Conservation (phyloP, 768 basidiomycete genomes). For the Multifurca ochricompacta region DNA sequence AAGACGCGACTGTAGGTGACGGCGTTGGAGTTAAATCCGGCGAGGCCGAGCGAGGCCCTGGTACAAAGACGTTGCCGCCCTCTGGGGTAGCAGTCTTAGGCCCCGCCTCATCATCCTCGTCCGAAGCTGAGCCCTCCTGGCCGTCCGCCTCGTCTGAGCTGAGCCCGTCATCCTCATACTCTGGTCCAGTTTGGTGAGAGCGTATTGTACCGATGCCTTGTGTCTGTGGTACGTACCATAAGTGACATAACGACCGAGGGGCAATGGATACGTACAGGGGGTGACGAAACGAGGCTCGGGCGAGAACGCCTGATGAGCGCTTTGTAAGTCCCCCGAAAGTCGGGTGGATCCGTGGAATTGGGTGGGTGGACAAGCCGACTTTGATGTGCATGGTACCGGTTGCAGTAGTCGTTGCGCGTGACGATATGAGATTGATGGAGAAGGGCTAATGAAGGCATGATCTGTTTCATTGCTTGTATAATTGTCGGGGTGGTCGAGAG, state of each 20-base stretch:
- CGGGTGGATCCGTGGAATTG: constrained; percentile 36
- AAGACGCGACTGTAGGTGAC: constrained; percentile 22
- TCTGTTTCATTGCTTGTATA: constrained; percentile 22
- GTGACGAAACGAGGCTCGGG: constrained; percentile 63
- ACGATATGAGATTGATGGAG: constrained; percentile 39
- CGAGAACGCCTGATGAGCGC: constrained; percentile 58
- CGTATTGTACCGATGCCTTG: constrained; percentile 81
- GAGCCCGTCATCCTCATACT: constrained; percentile 69
- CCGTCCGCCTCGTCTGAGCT: constrained; percentile 46
- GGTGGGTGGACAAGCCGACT: constrained; percentile 48
- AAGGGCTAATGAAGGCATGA: constrained; percentile 33
- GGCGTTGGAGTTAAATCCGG: constrained; percentile 6
- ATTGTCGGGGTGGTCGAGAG: background rate
- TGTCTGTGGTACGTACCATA: constrained; percentile 40
- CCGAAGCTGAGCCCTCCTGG: constrained; percentile 33
- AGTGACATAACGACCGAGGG: background rate
- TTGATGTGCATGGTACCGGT: constrained; percentile 52
- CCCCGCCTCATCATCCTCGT: constrained; percentile 29
- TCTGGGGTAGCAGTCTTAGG: constrained; percentile 7
- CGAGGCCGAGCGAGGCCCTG: background rate
- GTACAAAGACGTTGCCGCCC: background rate
- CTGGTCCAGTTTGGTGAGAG: constrained; percentile 45
- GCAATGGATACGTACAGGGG: constrained; percentile 44
- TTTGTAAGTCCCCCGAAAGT: constrained; percentile 52
- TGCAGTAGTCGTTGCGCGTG: constrained; percentile 39